phyloP scores from a whole-genome alignment of 2,329 filamentous ascomycete species.

The Ceratocystis huliohia region DNA sequence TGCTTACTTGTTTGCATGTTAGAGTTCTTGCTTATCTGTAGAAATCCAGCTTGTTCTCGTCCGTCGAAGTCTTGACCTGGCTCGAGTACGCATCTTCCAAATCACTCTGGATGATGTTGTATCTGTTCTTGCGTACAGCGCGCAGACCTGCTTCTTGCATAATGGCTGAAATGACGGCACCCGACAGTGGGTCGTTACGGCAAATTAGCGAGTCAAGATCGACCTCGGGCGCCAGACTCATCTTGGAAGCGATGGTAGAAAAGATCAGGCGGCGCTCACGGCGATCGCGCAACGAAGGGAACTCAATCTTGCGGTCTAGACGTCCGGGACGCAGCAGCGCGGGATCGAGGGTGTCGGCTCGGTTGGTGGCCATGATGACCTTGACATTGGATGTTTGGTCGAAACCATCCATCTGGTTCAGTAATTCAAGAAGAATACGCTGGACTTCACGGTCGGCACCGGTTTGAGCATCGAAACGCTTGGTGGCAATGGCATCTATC shows the following conservation, averaged over 20 bases:
- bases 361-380: slow-evolving; percentile 99
- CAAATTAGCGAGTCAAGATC: slow-evolving; percentile 94
- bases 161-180: slow-evolving; percentile 92
- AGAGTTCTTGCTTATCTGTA: slow-evolving; percentile 52
- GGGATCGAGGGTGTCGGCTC: slow-evolving; percentile 91
- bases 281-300: slow-evolving; percentile 85
- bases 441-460: slow-evolving; percentile 96
- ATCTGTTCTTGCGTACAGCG: slow-evolving; percentile 92
- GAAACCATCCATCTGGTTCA: slow-evolving; percentile 99
- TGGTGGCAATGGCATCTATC: slow-evolving; percentile 96
- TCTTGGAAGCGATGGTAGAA: slow-evolving; percentile 89
- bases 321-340: slow-evolving; percentile 88
- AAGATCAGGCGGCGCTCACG: slow-evolving; percentile 95
- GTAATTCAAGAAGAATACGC: slow-evolving; percentile 89
- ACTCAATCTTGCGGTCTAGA: slow-evolving; percentile 96
- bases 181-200: slow-evolving; percentile 86
- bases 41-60: slow-evolving; percentile 75
- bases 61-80: slow-evolving; percentile 71
- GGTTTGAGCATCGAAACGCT: slow-evolving; percentile 97
- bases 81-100: slow-evolving; percentile 93
- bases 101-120: slow-evolving; percentile 97
- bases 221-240: slow-evolving; percentile 93
- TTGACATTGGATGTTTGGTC: slow-evolving; percentile 98
- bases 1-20: slow-evolving; percentile 12
- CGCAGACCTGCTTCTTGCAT: slow-evolving; percentile 97